Percentiles rank a stretch among this genome's conserved stretches.
Conservation (phyloP, 129 eudicot species). For the Ambrosia trifida region DNA sequence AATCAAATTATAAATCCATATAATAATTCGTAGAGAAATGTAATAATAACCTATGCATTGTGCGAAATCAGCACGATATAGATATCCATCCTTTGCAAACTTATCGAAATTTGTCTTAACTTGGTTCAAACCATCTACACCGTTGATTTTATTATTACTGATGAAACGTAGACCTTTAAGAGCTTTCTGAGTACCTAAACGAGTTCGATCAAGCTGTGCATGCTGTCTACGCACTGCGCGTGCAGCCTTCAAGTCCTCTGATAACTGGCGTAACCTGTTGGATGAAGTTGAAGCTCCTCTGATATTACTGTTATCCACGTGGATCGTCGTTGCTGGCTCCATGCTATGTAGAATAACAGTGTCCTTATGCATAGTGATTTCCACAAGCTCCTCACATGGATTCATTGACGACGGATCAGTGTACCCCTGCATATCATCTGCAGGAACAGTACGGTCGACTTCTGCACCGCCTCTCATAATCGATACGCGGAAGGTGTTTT, state of each 20-base stretch:
- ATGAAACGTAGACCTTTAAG: conserved; percentile 87
- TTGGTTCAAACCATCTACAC: conserved; percentile 71
- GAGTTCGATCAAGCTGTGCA: conserved; percentile 90
- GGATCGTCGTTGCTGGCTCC: conserved; percentile 65
- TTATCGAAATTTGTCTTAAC: conserved; percentile 66
- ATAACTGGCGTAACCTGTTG: conserved; percentile 57
- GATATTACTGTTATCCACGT: conserved; percentile 32
- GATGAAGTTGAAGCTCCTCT: conserved; percentile 50
- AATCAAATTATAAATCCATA: too few relatives aligned
- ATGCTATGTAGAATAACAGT: conserved; percentile 86
- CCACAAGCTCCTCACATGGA: conserved; percentile 73
- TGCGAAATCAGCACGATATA: conserved; percentile 79
- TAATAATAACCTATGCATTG: conserved; percentile 77
- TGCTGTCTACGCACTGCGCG: conserved; percentile 55
- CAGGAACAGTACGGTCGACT: conserved; percentile 36
- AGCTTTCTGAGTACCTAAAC: conserved; percentile 89
- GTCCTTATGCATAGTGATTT: conserved; percentile 88
- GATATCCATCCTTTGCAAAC: conserved; percentile 81
- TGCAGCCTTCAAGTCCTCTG: conserved; percentile 70
- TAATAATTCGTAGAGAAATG: too few relatives aligned
- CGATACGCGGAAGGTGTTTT: conserved; percentile 28
- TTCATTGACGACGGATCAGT: conserved; percentile 60
- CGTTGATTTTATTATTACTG: conserved; percentile 52
- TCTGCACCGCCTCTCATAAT: too few relatives aligned
- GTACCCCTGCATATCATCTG: conserved; percentile 30